These are phyloP conservation scores for Monosporascus sp. DNA, from an alignment of 2,329 filamentous ascomycete genomes.

Conservation along the genomic window DNA sequence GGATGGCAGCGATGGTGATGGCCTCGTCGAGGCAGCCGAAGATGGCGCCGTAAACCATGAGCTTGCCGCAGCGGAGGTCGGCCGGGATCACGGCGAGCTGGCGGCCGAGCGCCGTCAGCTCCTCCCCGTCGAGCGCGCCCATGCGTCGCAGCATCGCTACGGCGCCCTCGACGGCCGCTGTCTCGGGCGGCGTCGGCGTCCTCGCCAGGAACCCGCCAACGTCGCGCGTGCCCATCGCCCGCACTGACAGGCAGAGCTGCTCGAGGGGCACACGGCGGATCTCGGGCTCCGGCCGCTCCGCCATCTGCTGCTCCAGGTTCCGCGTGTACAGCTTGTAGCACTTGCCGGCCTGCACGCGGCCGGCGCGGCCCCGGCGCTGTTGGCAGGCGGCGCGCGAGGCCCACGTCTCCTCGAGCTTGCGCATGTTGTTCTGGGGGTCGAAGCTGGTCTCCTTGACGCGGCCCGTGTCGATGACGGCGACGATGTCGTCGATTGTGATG, in stretches of 20 bases:
- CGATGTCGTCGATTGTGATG: conserved; percentile 96
- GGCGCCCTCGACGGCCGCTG: conserved; percentile 79
- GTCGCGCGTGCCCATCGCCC: conserved; percentile 87
- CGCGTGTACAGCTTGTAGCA: conserved; percentile 96
- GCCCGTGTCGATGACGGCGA: conserved; percentile 92
- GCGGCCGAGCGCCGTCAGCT: conserved; percentile 84
- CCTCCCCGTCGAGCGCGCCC: conserved; percentile 80
- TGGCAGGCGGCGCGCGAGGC: conserved; percentile 91
- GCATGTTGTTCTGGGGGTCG: conserved; percentile 87
- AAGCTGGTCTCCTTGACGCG: conserved; percentile 96
- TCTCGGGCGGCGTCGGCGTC: conserved; percentile 84
- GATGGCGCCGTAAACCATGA: conserved; percentile 91
- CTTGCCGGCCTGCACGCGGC: conserved; percentile 81
- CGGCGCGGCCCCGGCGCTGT: conserved; percentile 87
- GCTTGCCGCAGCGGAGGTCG: conserved; percentile 85
- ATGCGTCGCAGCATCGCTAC: conserved; percentile 75
- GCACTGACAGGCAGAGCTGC: conserved; percentile 88
- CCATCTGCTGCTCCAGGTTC: conserved; percentile 81
- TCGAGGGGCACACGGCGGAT: conserved; percentile 90
- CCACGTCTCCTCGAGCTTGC: conserved; percentile 91
- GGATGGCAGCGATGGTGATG: conserved; percentile 82
- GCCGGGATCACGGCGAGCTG: conserved; percentile 95
- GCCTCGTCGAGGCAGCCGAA: conserved; percentile 89
- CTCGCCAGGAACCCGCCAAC: conserved; percentile 76
- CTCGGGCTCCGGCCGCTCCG: conserved; percentile 84